These are phyloP conservation scores for Symbiotaphrina buchneri DNA, from an alignment of 495 filamentous ascomycete genomes.

Conservation along the genomic window DNA sequence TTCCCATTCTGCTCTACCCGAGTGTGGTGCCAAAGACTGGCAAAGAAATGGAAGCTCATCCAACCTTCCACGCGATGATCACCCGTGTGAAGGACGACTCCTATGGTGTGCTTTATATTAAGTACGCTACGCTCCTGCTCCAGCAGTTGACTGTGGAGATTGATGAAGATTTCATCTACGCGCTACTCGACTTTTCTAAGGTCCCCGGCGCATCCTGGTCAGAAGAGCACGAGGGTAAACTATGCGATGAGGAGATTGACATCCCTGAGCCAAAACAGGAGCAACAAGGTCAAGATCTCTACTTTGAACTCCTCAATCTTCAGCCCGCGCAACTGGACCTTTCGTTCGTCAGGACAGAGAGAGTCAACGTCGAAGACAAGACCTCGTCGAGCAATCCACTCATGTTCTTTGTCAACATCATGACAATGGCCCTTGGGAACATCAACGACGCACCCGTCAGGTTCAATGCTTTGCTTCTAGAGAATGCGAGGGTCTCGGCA, in stretches of 20 bases:
- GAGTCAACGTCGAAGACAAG: constrained; percentile 88
- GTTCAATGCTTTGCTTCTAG: constrained; percentile 80
- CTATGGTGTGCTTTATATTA: constrained; percentile 95
- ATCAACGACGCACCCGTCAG: constrained; percentile 91
- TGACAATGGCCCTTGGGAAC: constrained; percentile 98
- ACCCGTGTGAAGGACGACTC: constrained; percentile 95
- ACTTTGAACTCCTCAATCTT: constrained; percentile 90
- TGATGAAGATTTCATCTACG: constrained; percentile 94
- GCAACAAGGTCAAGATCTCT: constrained; percentile 72
- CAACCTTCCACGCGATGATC: constrained; percentile 75
- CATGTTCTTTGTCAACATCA: constrained; percentile 95
- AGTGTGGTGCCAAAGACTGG: constrained; percentile 97
- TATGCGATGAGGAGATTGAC: constrained; percentile 75
- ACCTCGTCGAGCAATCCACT: constrained; percentile 74
- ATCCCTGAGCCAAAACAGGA: constrained; percentile 80
- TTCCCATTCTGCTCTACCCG: constrained; percentile 91
- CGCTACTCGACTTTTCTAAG: constrained; percentile 86
- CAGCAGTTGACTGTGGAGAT: constrained; percentile 98
- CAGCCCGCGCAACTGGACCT: constrained; percentile 96
- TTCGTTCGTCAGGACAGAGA: constrained; percentile 89
- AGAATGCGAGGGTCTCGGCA: constrained; percentile 83
- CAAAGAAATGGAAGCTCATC: constrained; percentile 91
- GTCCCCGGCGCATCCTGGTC: constrained; percentile 85
- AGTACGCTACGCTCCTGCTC: constrained; percentile 80
- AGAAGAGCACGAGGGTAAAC: constrained; percentile 54